Percentiles rank a stretch among this genome's conserved stretches.
phyloP scores from a whole-genome alignment of 208 protist genomes.

The Acanthamoeba divionensis region DNA sequence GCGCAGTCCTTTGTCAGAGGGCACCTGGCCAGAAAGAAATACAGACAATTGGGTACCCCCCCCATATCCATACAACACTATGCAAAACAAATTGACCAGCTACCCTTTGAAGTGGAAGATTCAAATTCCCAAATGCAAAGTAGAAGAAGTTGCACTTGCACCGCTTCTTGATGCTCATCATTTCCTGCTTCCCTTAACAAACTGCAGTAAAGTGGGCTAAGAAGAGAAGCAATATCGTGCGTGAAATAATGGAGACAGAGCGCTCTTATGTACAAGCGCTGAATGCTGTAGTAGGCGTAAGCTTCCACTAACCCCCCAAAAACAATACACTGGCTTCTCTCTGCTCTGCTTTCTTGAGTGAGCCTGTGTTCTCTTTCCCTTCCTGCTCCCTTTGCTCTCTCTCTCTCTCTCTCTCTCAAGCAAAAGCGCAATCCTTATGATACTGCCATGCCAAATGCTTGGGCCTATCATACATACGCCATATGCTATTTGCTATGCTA shows the following conservation, averaged over 20 bases:
- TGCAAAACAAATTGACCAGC: too few relatives aligned
- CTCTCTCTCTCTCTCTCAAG: too few relatives aligned
- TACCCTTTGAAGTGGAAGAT: too few relatives aligned
- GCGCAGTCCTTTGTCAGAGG: neutral
- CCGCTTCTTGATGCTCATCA: too few relatives aligned
- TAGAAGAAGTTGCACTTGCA: too few relatives aligned
- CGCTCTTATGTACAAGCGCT: slow-evolving; percentile 24
- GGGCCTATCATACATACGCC: too few relatives aligned
- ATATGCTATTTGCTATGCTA: too few relatives aligned
- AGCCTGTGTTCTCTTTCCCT: neutral
- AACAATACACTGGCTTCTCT: neutral
- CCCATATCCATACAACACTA: too few relatives aligned
- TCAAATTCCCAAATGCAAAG: too few relatives aligned
- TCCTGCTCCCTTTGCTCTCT: neutral
- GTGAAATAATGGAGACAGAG: slow-evolving; percentile 25
- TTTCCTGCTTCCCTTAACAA: too few relatives aligned
- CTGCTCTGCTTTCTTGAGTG: neutral
- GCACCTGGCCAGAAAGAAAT: neutral
- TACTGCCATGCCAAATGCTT: too few relatives aligned
- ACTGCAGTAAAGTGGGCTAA: neutral
- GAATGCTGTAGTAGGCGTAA: neutral
- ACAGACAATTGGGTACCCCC: neutral
- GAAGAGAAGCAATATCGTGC: slow-evolving; percentile 24
- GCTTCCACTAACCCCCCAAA: neutral
- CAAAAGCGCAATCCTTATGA: too few relatives aligned